Base-by-base conservation (phyloP, 2,329 filamentous ascomycete species). In the Ophiostoma piceae region DNA sequence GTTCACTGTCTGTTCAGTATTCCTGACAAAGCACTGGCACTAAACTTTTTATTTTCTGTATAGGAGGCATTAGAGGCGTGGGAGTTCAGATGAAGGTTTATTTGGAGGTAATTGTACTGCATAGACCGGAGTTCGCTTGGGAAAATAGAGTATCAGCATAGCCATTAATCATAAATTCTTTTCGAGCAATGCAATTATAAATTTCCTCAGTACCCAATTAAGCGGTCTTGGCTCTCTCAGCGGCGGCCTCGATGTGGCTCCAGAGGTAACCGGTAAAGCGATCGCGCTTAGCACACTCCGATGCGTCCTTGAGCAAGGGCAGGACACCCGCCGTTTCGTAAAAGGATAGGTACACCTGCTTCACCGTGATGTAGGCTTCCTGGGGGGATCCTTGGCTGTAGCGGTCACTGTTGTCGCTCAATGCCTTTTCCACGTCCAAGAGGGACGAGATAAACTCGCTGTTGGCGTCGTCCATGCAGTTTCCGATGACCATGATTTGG, bases 21-120 rank as follows among this genome's bases (percentile, higher is more conserved):
- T 71, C 19, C 71, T 80, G 3, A 76, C 77, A 11, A 82, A 82
- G 67, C 78, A 29, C 51, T 57, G n/a, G 51, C 26, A 26, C 57
- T 26, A 16, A 60, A 29, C 14, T 60, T 29, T 29, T 29, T 29
- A 29, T 29, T 29, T 29, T 29, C 26, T 29, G 26, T 32, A n/a
- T 11, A 2, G 11, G 5, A 54, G 0, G 6, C 9, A 26, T 26
- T 57, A 26, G n/a, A 22, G 19, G 14, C 16, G 16, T 6, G 16
- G 16, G 41, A 2, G 39, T 2, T 11, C 14, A 2, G 39, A 43
- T 43, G 4, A 5, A 43, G 1, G 4, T 43, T 4, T 11, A 16
- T 16, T 16, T 12, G 14, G 41, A 43, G 14, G 41, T 43, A 43
- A 19, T 19, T 39, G 11, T 35, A 19, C 4, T n/a, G 19, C 16